Conservation (phyloP, 2,329 filamentous ascomycete genomes). For the Nigrospora sphaerica region DNA sequence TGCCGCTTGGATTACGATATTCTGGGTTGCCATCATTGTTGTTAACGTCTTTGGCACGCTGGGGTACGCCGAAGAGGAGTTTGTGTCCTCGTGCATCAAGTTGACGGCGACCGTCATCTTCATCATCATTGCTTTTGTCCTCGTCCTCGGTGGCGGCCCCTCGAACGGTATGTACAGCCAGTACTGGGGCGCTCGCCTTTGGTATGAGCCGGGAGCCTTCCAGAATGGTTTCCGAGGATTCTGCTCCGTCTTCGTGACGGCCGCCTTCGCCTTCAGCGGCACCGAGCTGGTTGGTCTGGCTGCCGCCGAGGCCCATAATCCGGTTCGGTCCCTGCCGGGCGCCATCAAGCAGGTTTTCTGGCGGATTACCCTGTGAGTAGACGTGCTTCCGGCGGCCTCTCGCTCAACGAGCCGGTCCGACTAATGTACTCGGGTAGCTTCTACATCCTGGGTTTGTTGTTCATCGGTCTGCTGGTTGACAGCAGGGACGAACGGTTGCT, state of each 20-base stretch:
- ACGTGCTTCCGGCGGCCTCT: constrained; percentile 24
- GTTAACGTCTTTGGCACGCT: constrained; percentile 51
- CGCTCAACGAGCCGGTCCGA: background rate
- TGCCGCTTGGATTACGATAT: constrained; percentile 50
- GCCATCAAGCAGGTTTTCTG: constrained; percentile 75
- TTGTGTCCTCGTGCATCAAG: constrained; percentile 50
- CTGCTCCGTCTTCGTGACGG: constrained; percentile 65
- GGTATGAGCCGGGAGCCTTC: constrained; percentile 50
- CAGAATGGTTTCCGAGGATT: constrained; percentile 69
- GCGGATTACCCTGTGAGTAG: constrained; percentile 40
- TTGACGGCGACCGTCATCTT: constrained; percentile 52
- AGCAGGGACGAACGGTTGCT: constrained; percentile 40
- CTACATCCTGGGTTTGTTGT: constrained; percentile 44
- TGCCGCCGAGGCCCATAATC: constrained; percentile 64
- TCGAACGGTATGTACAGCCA: constrained; percentile 32
- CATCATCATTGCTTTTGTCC: constrained; percentile 54
- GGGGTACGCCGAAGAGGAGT: constrained; percentile 54
- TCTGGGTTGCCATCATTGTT: constrained; percentile 41
- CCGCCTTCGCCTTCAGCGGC: constrained; percentile 66
- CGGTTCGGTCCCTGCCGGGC: constrained; percentile 65
- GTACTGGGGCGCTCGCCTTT: constrained; percentile 43
- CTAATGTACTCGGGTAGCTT: constrained; percentile 25
- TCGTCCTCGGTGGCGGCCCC: constrained; percentile 54
- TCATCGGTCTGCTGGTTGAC: constrained; percentile 42
- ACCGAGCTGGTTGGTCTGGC: constrained; percentile 71